Conservation (phyloP, 306 rosid genomes). For the Albizia julibrissin region DNA sequence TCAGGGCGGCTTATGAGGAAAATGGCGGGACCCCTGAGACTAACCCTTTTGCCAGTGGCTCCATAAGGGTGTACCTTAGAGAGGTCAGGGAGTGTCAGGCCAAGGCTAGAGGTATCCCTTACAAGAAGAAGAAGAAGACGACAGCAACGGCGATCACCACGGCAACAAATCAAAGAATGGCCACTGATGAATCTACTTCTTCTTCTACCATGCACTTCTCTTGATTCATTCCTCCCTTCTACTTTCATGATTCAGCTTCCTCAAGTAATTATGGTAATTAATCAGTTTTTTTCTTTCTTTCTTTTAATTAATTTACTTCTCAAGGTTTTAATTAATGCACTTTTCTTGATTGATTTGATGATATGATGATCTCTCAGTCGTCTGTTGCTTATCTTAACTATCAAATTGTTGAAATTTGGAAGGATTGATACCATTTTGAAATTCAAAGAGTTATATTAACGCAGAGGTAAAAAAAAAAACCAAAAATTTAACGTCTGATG, state of each 20-base stretch:
- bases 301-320: neutral
- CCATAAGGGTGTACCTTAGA: constrained; percentile 80
- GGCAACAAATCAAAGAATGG: constrained; percentile 38
- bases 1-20: constrained; percentile 96
- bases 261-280: neutral
- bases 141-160: neutral
- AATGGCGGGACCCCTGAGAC: constrained; percentile 78
- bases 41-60: constrained; percentile 82
- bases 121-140: constrained; percentile 91
- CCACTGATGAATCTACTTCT: constrained; percentile 48
- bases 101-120: constrained; percentile 94
- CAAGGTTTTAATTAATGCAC: neutral
- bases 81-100: constrained; percentile 94
- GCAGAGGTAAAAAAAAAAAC: too few relatives aligned
- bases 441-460: too few relatives aligned
- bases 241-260: neutral
- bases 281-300: neutral
- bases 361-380: neutral
- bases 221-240: constrained; percentile 34
- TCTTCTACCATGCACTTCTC: constrained; percentile 52
- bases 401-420: neutral
- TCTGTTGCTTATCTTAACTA: neutral
- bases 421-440: too few relatives aligned
- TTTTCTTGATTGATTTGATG: neutral
- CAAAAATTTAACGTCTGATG: too few relatives aligned